Evolutionary conservation across 257 asterid genomes (phyloP).

Genomic region (Fraxinus excelsior): DNA sequence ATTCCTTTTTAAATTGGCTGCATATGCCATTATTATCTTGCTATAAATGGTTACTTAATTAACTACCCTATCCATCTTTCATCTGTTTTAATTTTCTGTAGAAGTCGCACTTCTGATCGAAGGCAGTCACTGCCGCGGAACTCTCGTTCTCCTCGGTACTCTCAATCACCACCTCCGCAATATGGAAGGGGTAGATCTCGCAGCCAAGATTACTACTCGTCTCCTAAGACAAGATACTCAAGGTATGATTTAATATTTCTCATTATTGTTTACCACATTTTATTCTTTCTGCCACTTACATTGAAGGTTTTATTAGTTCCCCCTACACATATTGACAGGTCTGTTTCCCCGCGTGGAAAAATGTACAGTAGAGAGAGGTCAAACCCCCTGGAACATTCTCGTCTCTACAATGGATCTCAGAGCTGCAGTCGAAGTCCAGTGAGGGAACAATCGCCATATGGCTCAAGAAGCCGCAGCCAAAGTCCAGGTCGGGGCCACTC

Average conservation of each 20-base stretch:
- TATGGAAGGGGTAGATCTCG: slow-evolving; percentile 60
- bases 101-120: slow-evolving; percentile 71
- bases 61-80: too few relatives aligned
- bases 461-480: slow-evolving; percentile 54
- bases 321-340: slow-evolving; percentile 42
- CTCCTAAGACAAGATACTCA: slow-evolving; percentile 70
- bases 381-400: slow-evolving; percentile 54
- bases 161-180: slow-evolving; percentile 37
- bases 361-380: slow-evolving; percentile 71
- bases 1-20: not conserved
- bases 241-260: slow-evolving; percentile 41
- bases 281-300: not conserved
- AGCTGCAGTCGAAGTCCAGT: slow-evolving; percentile 21
- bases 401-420: slow-evolving; percentile 48
- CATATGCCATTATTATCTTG: not conserved
- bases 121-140: slow-evolving; percentile 79
- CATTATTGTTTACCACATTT: not conserved
- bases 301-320: not conserved
- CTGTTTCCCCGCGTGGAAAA: slow-evolving; percentile 65
- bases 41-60: not conserved
- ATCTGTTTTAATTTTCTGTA: slow-evolving; percentile 6
- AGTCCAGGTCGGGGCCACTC: slow-evolving; percentile 44
- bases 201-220: slow-evolving; percentile 68
- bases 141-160: slow-evolving; percentile 67
- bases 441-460: slow-evolving; percentile 39